Evolutionary conservation across 208 protist genomes (phyloP), one percentile per base, ranked within the genome.

Genomic region (Trypanosomatidae sp.): DNA sequence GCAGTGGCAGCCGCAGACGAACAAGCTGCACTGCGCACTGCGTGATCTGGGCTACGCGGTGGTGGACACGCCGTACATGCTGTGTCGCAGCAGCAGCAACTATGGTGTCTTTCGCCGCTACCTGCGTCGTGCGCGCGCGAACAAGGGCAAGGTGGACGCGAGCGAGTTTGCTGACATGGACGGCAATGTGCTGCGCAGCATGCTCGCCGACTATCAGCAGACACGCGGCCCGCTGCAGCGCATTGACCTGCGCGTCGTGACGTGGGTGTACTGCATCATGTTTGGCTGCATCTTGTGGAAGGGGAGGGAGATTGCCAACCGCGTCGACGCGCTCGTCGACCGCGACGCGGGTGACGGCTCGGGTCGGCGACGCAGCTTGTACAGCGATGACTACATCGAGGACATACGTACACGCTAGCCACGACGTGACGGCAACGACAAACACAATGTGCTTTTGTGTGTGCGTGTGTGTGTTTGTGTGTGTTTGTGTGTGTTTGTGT

Each of bases 221-320:
- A n/a, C 11, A n/a, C 77, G 79, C 24, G 80, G 80, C 2, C 80
- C 80, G 7, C 57, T 89, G 50, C 67, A 77, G 61, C 81, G 82
- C 56, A 72, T 89, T 49, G 80, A 89, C 47, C 80, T 89, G 44
- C 73, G 79, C 19, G 71, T 66, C 48, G 84, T 89, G 33, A 84
- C 80, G 42, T 89, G 72, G 71, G 81, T 89, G 67, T 89, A 89
- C 58, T 71, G 56, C 7, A 33, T 89, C 15, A 89, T 89, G 80
- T 79, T 89, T 56, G 52, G 61, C 6, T 85, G 82, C 37, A 63
- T 73, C 1, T 52, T 78, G n/a, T 89, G 66, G 59, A 71, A 85
- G 48, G 74, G 67, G 2, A 43, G 76, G 35, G 38, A 59, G 55
- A 35, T 81, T 13, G 67, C 83, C 28, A 70, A 63, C 13, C 75